Percentiles rank a stretch among this genome's conserved stretches.
phyloP scores from a whole-genome alignment of 345 rosid genomes.

The Arabidopsis suecica region DNA sequence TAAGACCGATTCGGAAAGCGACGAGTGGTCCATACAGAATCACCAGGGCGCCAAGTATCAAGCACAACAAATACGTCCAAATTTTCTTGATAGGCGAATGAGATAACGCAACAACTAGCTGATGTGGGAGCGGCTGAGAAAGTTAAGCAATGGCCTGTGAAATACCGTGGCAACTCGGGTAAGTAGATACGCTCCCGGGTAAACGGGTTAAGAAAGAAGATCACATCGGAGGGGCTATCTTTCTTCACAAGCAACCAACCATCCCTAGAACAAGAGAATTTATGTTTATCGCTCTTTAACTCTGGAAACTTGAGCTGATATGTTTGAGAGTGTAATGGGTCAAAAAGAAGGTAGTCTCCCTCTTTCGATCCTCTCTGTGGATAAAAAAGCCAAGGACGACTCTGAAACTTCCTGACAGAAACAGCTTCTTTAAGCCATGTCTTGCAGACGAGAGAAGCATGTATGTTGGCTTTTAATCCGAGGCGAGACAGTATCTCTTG shows the following conservation, averaged over 20 bases:
- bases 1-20: not conserved
- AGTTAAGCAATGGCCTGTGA: not conserved
- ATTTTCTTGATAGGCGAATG: not conserved
- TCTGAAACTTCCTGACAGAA: not conserved
- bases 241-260: constrained; percentile 11
- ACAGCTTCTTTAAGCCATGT: not conserved
- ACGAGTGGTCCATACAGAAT: constrained; percentile 1
- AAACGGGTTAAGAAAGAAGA: constrained; percentile 19
- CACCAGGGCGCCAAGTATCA: constrained; percentile 24
- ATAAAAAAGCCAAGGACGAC: not conserved
- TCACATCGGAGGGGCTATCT: not conserved
- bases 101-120: constrained; percentile 11
- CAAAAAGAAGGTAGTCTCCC: not conserved
- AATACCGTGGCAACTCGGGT: not conserved
- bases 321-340: not conserved
- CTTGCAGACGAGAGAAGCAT: not conserved
- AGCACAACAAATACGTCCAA: not conserved
- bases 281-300: not conserved
- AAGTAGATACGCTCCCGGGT: constrained; percentile 4
- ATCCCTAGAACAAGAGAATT: not conserved
- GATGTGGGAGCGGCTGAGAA: constrained; percentile 29
- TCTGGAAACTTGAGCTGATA: not conserved
- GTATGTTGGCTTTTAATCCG: not conserved
- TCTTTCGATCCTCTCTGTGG: not conserved
- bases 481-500: not conserved